These are phyloP conservation scores for Fusarium lateritium DNA, from an alignment of 2,329 filamentous ascomycete genomes.

Conservation along the genomic window DNA sequence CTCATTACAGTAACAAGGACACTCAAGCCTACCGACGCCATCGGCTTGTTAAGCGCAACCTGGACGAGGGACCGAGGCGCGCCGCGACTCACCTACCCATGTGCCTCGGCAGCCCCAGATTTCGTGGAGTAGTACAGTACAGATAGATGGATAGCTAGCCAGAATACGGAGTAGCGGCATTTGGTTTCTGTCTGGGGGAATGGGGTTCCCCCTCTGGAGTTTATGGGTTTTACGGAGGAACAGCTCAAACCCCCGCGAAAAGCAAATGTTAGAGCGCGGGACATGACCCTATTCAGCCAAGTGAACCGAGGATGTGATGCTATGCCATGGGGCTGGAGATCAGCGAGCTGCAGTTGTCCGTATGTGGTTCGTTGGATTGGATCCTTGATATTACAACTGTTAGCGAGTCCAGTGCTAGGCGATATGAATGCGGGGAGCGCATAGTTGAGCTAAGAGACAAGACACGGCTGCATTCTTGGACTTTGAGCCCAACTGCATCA, in stretches of 20 bases:
- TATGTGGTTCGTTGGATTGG: constrained; percentile 10
- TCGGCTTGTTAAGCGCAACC: constrained; percentile 19
- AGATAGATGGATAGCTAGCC: constrained; percentile 9
- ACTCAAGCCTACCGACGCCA: constrained; percentile 31
- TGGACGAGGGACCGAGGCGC: constrained; percentile 45
- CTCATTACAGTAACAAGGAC: constrained; percentile 3
- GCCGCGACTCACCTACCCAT: constrained; percentile 36
- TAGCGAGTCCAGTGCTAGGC: too few relatives aligned
- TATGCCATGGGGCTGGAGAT: constrained; percentile 7
- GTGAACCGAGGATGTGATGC: constrained; percentile 44
- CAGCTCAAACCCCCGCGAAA: constrained; percentile 15
- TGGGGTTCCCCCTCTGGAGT: not conserved
- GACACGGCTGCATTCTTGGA: not conserved
- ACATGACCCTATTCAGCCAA: constrained; percentile 36
- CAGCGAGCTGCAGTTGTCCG: constrained; percentile 9
- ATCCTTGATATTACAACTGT: not conserved
- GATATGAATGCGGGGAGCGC: too few relatives aligned
- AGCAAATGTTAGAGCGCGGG: constrained; percentile 12
- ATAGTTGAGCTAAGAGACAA: not conserved
- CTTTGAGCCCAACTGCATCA: not conserved
- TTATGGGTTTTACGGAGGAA: not conserved
- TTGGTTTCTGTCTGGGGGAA: constrained; percentile 17
- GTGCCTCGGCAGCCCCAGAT: constrained; percentile 52
- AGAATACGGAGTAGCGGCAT: constrained; percentile 34
- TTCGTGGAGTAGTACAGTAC: constrained; percentile 37